Base-by-base conservation (phyloP, 2,329 filamentous ascomycete species). In the Cladosporium velox region DNA sequence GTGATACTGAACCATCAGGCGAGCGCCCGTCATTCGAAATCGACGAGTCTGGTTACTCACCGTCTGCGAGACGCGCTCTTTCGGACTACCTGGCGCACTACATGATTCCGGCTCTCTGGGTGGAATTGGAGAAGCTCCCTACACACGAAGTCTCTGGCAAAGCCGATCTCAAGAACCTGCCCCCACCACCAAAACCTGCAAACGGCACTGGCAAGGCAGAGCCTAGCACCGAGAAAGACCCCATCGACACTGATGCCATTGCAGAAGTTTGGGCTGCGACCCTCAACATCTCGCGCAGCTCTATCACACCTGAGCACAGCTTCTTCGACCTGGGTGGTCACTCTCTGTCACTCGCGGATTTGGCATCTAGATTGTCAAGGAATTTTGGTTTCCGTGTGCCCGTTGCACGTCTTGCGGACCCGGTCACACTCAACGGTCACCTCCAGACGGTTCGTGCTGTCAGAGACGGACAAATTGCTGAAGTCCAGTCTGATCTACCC, bases 281-380 rank as follows among this genome's bases (percentile, higher is more conserved):
- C 30, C 82, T 94, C 15, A 88, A 89, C 68, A 85, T 90, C n/a
- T 84, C 89, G 0, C 79, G 82, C 11, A 83, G 79, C 49, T 82
- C 85, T 24, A 86, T 93, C 28, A 90, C 89, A 62, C 73, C 85
- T 1, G 88, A 91, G 68, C 88, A 92, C 75, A 90, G 88, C 75
- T 94, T 94, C 77, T 94, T 93, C 74, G 91, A 93, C 67, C 81
- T 94, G 1, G 91, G 91, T 41, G 91, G 91, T 0, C 91, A 94
- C 77, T 93, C 90, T 0, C 79, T 94, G 63, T 87, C 88, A 1
- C 85, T 94, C n/a, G 91, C 91, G 0, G 89, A 92, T 67, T 83
- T 94, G 30, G 87, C 91, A n/a, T 88, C 87, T 30, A 86, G 87
- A 38, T 76, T 93, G 15, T 88, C 89, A 0, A 86, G 86, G 66